Percentiles rank a stretch among this genome's conserved stretches.
These are phyloP conservation scores for Lichtheimia ramosa DNA, from an alignment of 371 early-diverging fungal species.

Conservation along the genomic window DNA sequence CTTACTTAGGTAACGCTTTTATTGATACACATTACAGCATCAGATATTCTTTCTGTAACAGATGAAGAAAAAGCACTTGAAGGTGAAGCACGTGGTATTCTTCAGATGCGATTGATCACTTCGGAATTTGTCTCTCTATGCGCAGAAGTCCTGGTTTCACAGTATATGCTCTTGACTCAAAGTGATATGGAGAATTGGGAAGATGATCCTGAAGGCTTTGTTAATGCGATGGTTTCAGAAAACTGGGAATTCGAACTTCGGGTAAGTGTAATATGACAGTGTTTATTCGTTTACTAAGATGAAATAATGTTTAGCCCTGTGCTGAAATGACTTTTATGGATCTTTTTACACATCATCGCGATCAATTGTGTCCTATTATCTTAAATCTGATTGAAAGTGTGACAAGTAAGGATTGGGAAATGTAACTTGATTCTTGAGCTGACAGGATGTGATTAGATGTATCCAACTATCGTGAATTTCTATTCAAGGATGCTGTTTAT, in stretches of 20 bases:
- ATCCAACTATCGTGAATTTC: slow-evolving; percentile 51
- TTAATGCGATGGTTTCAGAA: slow-evolving; percentile 78
- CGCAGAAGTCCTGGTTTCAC: slow-evolving; percentile 70
- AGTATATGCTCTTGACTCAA: slow-evolving; percentile 71
- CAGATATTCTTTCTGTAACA: slow-evolving; percentile 33
- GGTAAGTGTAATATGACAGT: slow-evolving; percentile 30
- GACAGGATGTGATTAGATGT: slow-evolving; percentile 19
- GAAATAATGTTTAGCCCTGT: slow-evolving; percentile 57
- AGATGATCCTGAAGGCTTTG: slow-evolving; percentile 86
- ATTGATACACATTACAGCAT: background rate
- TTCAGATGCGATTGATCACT: slow-evolving; percentile 72
- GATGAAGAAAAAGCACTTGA: slow-evolving; percentile 56
- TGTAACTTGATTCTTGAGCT: background rate
- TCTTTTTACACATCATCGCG: slow-evolving; percentile 66
- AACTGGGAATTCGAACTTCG: slow-evolving; percentile 85
- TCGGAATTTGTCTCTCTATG: slow-evolving; percentile 62
- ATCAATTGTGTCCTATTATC: slow-evolving; percentile 65
- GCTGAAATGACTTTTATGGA: slow-evolving; percentile 85
- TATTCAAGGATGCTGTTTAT: slow-evolving; percentile 84
- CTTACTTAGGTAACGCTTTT: background rate
- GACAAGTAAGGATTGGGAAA: slow-evolving; percentile 45
- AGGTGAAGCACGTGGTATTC: slow-evolving; percentile 51
- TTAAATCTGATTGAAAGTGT: slow-evolving; percentile 62
- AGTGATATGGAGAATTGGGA: slow-evolving; percentile 81
- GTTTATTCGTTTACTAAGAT: background rate